Evolutionary conservation across 2,329 filamentous ascomycete genomes (phyloP).

Genomic region (Sphaerulina vaccinii): DNA sequence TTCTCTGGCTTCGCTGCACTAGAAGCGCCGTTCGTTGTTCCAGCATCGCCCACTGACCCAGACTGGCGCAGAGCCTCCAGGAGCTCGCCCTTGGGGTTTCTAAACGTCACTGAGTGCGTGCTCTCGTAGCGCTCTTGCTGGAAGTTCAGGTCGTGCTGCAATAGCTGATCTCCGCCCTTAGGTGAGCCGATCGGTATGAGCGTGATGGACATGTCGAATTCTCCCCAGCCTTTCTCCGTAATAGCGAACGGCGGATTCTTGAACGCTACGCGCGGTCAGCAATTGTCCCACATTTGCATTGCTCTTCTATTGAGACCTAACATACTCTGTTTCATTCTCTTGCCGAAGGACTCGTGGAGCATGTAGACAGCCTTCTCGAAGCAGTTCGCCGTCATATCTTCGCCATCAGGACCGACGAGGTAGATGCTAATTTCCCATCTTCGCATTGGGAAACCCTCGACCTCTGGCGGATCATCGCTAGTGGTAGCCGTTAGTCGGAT

Average conservation of each 20-base stretch:
- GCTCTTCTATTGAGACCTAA: not conserved
- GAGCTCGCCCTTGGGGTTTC: slow-evolving; percentile 87
- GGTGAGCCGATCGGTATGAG: slow-evolving; percentile 68
- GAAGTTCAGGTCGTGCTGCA: slow-evolving; percentile 93
- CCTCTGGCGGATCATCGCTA: slow-evolving; percentile 75
- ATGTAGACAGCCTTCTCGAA: slow-evolving; percentile 94
- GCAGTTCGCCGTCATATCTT: slow-evolving; percentile 75
- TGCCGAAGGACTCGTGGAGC: slow-evolving; percentile 89
- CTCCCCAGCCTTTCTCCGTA: slow-evolving; percentile 94
- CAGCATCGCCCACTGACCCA: slow-evolving; percentile 63
- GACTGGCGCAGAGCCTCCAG: slow-evolving; percentile 77
- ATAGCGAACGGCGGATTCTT: slow-evolving; percentile 84
- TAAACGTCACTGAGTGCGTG: slow-evolving; percentile 78
- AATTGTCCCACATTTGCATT: not conserved
- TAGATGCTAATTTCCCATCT: slow-evolving; percentile 86
- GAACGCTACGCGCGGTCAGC: slow-evolving; percentile 54
- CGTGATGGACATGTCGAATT: slow-evolving; percentile 92
- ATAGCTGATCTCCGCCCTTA: slow-evolving; percentile 76
- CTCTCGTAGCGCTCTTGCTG: slow-evolving; percentile 75
- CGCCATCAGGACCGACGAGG: slow-evolving; percentile 80
- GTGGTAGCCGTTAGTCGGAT: slow-evolving; percentile 21
- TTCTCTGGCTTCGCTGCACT: slow-evolving; percentile 66
- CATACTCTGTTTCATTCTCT: slow-evolving; percentile 64
- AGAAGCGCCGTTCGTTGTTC: slow-evolving; percentile 56
- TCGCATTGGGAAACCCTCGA: slow-evolving; percentile 89